Conservation (phyloP, 768 basidiomycete genomes). For the Hydnomerulius pinastri region DNA sequence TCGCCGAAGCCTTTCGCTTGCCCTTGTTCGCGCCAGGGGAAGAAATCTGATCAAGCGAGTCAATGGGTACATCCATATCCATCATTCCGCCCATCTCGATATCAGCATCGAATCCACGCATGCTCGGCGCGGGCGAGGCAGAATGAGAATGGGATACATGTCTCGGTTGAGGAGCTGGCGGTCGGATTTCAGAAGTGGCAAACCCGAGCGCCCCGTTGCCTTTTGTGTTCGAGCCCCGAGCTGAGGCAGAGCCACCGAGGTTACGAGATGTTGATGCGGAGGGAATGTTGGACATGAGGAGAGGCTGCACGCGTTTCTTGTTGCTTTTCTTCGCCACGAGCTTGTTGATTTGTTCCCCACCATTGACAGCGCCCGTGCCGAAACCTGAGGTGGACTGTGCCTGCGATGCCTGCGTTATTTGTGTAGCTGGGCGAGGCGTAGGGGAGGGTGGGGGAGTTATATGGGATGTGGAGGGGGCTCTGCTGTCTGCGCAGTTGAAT, state of each 20-base stretch:
- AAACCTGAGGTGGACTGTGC: too few relatives aligned
- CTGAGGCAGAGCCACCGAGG: conserved; percentile 2
- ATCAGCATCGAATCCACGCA: conserved; percentile 48
- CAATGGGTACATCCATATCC: conserved; percentile 58
- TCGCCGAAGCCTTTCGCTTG: conserved; percentile 52
- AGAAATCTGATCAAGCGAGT: conserved; percentile 48
- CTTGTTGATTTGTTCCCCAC: conserved; percentile 66
- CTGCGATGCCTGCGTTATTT: conserved; percentile 36
- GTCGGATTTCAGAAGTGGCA: conserved; percentile 14
- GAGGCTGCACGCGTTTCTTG: conserved; percentile 66
- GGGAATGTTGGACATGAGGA: conserved; percentile 39
- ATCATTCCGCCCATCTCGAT: conserved; percentile 44
- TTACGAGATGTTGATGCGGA: conserved; percentile 30
- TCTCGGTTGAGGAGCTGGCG: conserved; percentile 26
- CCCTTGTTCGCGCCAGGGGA: conserved; percentile 41
- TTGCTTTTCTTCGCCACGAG: conserved; percentile 73
- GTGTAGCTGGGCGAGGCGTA: conserved; percentile 29
- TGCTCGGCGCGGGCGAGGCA: conserved; percentile 51
- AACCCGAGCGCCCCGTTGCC: not conserved
- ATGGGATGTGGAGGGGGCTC: conserved; percentile 25
- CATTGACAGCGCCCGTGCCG: conserved; percentile 36
- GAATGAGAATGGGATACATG: conserved; percentile 28
- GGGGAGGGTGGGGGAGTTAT: conserved; percentile 57
- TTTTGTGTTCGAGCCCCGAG: not conserved
- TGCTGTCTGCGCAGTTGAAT: conserved; percentile 14